Evolutionary conservation across 2,329 filamentous ascomycete genomes (phyloP), one percentile per base, ranked within the genome.

Genomic region (Fusarium anthophilum): DNA sequence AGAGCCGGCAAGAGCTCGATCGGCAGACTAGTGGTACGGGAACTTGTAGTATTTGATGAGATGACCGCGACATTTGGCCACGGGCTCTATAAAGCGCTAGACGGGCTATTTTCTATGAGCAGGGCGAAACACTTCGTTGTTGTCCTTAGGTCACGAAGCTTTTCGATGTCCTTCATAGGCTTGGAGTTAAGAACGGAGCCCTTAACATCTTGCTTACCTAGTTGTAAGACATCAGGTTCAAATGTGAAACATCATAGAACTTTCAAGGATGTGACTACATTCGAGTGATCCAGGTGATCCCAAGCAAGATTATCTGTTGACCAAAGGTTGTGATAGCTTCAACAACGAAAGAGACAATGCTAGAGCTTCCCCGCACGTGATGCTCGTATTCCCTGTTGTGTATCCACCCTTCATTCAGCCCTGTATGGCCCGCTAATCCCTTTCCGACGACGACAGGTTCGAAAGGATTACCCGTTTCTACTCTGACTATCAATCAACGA

Each of bases 381-480:
- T 69, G 32, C 20, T 39, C 8, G n/a, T 35, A 51, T 50, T 24
- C 26, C 47, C 54, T 57, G 41, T 24, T 24, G 12, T 35, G 48
- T 30, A 41, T 65, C 57, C 63, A 47, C 61, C 41, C 39, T 32
- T 68, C 73, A 77, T 32, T 68, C 73, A 77, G 69, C 72, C 66
- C 63, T 77, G 67, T 56, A 41, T 26, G 20, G 38, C 53, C 30
- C 66, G 61, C 76, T 78, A 78, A 45, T 53, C 76, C 75, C 17
- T 44, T 70, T 70, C 50, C 26, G 53, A 66, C 65, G 66, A 56
- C 65, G 66, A 63, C 41, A 62, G 66, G 51, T 77, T 79, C 73
- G 75, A 79, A 79, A 76, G 75, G 70, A 66, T 75, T 79, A 57
- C 77, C 78, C 66, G 58, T 78, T 76, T 63, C 75, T 63, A 75